phyloP scores from a whole-genome alignment of 257 asterid species.

The Verbascum thapsus region DNA sequence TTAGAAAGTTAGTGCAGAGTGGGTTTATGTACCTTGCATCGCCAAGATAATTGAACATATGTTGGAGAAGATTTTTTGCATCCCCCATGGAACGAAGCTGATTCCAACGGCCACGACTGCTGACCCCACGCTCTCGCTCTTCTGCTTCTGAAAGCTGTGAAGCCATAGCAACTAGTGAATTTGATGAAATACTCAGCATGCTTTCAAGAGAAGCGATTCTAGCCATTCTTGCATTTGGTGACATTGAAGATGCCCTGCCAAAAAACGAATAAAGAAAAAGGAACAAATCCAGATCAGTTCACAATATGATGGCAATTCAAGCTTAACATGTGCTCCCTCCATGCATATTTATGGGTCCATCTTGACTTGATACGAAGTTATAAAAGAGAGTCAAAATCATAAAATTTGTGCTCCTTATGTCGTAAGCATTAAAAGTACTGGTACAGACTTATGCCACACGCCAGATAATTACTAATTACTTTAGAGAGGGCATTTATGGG shows the following conservation, averaged over 20 bases:
- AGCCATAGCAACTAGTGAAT: constrained; percentile 96
- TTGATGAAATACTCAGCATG: constrained; percentile 91
- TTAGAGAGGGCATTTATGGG: too few species aligned
- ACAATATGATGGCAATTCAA: neutral
- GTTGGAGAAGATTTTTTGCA: constrained; percentile 81
- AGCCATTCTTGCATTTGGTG: constrained; percentile 88
- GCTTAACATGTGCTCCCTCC: neutral
- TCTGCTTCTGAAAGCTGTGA: constrained; percentile 99
- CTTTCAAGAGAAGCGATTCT: constrained; percentile 94
- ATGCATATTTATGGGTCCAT: too few species aligned
- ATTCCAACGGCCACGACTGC: constrained; percentile 92
- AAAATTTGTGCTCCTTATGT: too few species aligned
- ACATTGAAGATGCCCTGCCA: constrained; percentile 85
- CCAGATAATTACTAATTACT: too few species aligned
- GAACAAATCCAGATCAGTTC: constrained; percentile 15
- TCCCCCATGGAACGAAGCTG: constrained; percentile 98
- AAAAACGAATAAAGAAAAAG: neutral
- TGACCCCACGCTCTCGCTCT: constrained; percentile 85
- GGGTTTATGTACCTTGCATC: constrained; percentile 68
- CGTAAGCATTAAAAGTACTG: too few species aligned
- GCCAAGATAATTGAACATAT: constrained; percentile 84
- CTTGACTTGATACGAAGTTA: too few species aligned
- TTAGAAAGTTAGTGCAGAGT: neutral
- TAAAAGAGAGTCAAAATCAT: too few species aligned
- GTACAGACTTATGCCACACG: too few species aligned